Conservation (phyloP, 2,329 filamentous ascomycete species). For the Hyphodiscus sp. region DNA sequence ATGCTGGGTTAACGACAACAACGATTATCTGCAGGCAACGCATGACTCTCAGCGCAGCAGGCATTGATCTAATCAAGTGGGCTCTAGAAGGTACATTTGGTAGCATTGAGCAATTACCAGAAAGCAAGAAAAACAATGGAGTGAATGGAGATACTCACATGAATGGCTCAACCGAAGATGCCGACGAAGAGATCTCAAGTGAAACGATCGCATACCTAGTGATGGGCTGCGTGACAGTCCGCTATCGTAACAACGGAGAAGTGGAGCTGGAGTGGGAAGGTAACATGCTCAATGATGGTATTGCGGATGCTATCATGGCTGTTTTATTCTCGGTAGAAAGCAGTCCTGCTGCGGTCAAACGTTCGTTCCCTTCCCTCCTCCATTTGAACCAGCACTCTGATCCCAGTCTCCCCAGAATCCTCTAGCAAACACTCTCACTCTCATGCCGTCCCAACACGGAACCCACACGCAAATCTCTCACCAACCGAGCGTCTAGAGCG, state of each 20-base stretch:
- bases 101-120: conserved; percentile 60
- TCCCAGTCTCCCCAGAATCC: conserved; percentile 40
- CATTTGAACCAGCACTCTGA: conserved; percentile 14
- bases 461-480: conserved; percentile 67
- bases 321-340: conserved; percentile 89
- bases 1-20: conserved; percentile 92
- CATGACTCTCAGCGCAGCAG: conserved; percentile 79
- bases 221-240: conserved; percentile 88
- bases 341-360: conserved; percentile 89
- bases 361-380: conserved; percentile 42
- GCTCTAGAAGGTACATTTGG: conserved; percentile 92
- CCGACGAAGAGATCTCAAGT: conserved; percentile 56
- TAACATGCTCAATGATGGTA: conserved; percentile 94
- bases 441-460: conserved; percentile 47
- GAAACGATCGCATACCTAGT: conserved; percentile 57
- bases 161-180: conserved; percentile 42
- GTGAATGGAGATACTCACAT: conserved; percentile 32
- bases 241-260: conserved; percentile 68
- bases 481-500: conserved; percentile 74
- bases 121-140: conserved; percentile 34
- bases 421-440: conserved; percentile 49
- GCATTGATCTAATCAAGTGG: conserved; percentile 88
- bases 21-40: conserved; percentile 90
- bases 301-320: conserved; percentile 94
- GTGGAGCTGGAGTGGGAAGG: conserved; percentile 96